A percentile compares a stretch with the other conserved stretches of the same genome.
These are phyloP conservation scores for Phytophthora fragariaefolia DNA, from an alignment of 352 stramenopile species.

Conservation along the genomic window DNA sequence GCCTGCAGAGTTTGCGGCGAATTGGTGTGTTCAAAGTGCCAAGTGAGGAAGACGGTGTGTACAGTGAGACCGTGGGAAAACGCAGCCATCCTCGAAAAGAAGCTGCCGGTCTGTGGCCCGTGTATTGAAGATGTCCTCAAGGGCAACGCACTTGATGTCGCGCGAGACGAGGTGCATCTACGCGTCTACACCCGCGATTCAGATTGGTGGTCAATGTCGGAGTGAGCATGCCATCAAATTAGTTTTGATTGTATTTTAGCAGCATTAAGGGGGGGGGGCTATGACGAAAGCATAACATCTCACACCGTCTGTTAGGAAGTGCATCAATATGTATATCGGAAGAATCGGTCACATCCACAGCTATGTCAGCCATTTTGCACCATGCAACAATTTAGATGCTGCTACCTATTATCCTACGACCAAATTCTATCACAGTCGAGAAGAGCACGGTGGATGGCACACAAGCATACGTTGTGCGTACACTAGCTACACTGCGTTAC, in stretches of 20 bases:
- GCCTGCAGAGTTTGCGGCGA: constrained; percentile 24
- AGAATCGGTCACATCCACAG: too few species aligned
- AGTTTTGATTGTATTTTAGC: constrained; percentile 30
- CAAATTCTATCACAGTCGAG: too few species aligned
- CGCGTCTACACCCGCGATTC: constrained; percentile 18
- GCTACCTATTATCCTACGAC: too few species aligned
- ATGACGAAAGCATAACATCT: too few species aligned
- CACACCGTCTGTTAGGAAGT: too few species aligned
- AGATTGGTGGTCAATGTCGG: constrained; percentile 29
- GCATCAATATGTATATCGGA: too few species aligned
- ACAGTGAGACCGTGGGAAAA: constrained; percentile 35
- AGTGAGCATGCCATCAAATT: neutral
- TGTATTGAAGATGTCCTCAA: constrained; percentile 36
- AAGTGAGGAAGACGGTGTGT: constrained; percentile 37
- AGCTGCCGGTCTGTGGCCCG: constrained; percentile 37
- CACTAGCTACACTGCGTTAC: too few species aligned
- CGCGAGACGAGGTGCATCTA: constrained; percentile 40
- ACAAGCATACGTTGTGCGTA: too few species aligned
- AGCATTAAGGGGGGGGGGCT: neutral
- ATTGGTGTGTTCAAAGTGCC: constrained; percentile 30
- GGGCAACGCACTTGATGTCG: constrained; percentile 27
- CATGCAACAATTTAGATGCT: too few species aligned
- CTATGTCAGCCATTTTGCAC: too few species aligned
- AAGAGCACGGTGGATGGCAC: too few species aligned
- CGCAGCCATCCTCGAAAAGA: constrained; percentile 34